A percentile compares a stretch with the other conserved stretches of the same genome.
Conservation (phyloP, 208 protist species). For the Leishmania turanica region DNA sequence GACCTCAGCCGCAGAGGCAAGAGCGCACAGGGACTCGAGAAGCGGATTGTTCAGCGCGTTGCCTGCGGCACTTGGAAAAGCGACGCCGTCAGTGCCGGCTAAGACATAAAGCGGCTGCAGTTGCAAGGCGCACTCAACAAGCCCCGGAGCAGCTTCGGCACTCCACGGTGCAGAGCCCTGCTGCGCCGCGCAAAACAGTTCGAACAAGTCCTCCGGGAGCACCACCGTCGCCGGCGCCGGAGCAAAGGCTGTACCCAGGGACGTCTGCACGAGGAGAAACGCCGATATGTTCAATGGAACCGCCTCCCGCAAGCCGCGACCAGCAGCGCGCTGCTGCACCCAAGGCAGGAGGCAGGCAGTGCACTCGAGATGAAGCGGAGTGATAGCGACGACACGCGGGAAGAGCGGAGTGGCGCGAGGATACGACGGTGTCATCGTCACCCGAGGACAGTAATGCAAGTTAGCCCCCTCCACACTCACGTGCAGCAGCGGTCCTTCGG, state of each 20-base stretch:
- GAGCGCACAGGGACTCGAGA: conserved; percentile 21
- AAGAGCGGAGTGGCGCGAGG: conserved; percentile 2
- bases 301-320: neutral
- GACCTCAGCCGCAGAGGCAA: conserved; percentile 43
- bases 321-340: conserved; percentile 8
- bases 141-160: conserved; percentile 1
- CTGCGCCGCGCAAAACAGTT: conserved; percentile 7
- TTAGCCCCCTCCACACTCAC: conserved; percentile 38
- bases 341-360: conserved; percentile 19
- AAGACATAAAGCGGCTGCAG: conserved; percentile 21
- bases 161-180: conserved; percentile 10
- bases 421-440: conserved; percentile 26
- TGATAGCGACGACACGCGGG: conserved; percentile 4
- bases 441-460: conserved; percentile 46
- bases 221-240: neutral
- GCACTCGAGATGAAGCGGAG: conserved; percentile 20
- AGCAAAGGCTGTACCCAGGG: conserved; percentile 18
- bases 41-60: conserved; percentile 6
- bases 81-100: neutral
- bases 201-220: conserved; percentile 13
- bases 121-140: conserved; percentile 22
- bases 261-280: conserved; percentile 22
- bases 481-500: conserved; percentile 14
- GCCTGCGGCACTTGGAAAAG: neutral
- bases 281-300: neutral